These are phyloP conservation scores for Phoenix roebelenii DNA, from an alignment of 176 grass and related monocot genomes.

Conservation along the genomic window DNA sequence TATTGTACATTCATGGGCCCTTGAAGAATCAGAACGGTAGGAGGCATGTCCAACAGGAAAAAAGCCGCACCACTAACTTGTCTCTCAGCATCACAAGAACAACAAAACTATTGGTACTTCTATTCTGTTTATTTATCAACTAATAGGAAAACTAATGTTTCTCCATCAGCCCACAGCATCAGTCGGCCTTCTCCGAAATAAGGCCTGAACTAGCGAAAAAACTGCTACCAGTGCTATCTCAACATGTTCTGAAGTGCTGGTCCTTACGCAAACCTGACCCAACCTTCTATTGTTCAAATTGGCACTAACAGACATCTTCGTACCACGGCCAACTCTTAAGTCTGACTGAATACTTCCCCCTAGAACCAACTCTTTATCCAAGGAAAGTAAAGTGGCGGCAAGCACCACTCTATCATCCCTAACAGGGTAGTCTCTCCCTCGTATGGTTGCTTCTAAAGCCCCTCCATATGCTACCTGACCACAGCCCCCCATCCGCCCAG, in stretches of 20 bases:
- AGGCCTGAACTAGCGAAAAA: conserved; percentile 53
- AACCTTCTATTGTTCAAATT: conserved; percentile 76
- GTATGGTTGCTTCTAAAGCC: conserved; percentile 47
- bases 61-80: no score
- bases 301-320: conserved; percentile 50
- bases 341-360: conserved; percentile 58
- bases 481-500: conserved; percentile 50
- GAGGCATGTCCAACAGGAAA: no score
- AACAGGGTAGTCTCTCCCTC: conserved; percentile 72
- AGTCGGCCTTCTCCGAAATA: conserved; percentile 42
- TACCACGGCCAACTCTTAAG: conserved; percentile 44
- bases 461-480: conserved; percentile 69
- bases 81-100: no score
- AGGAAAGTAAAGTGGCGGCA: conserved; percentile 34
- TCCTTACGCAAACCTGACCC: conserved; percentile 52
- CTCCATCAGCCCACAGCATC: conserved; percentile 22
- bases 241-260: conserved; percentile 59
- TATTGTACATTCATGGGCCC: no score
- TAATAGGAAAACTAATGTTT: no score
- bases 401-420: conserved; percentile 55
- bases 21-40: no score
- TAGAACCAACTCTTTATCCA: conserved; percentile 57
- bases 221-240: conserved; percentile 51
- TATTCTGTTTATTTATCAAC: no score
- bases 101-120: no score